These are phyloP conservation scores for Candida freyschussii DNA, from an alignment of 1,139 yeast species.

Conservation along the genomic window DNA sequence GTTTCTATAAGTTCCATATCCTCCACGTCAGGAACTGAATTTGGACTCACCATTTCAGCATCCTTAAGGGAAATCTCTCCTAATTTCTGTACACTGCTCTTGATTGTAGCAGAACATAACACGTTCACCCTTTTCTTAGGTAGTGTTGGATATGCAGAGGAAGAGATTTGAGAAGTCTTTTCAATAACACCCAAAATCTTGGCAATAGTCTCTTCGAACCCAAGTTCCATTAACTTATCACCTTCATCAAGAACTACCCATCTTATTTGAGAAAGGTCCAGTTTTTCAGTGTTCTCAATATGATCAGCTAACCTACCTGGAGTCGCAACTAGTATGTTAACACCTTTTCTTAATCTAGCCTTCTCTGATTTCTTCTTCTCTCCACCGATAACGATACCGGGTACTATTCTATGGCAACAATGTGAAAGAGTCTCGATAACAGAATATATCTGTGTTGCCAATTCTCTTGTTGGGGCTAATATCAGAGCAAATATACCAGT, in stretches of 20 bases:
- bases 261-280: conserved; percentile 67
- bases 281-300: conserved; percentile 75
- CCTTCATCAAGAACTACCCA: conserved; percentile 94
- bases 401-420: conserved; percentile 79
- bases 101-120: conserved; percentile 92
- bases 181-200: conserved; percentile 63
- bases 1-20: conserved; percentile 34
- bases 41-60: conserved; percentile 58
- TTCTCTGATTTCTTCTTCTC: conserved; percentile 97
- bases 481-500: conserved; percentile 86
- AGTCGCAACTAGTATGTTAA: conserved; percentile 88
- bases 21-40: conserved; percentile 40
- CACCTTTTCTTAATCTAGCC: conserved; percentile 90
- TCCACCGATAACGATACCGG: conserved; percentile 95
- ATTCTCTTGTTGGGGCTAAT: conserved; percentile 88
- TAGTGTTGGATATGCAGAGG: conserved; percentile 48
- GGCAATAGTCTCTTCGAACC: conserved; percentile 88
- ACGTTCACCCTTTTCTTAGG: conserved; percentile 73
- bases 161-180: conserved; percentile 37
- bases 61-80: conserved; percentile 71
- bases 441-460: conserved; percentile 85
- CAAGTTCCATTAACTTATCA: conserved; percentile 88
- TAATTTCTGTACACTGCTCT: conserved; percentile 69
- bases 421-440: conserved; percentile 68
- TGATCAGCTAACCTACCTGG: conserved; percentile 97